Base-by-base conservation (phyloP, 2,329 filamentous ascomycete genomes). In the Curvularia lunata region DNA sequence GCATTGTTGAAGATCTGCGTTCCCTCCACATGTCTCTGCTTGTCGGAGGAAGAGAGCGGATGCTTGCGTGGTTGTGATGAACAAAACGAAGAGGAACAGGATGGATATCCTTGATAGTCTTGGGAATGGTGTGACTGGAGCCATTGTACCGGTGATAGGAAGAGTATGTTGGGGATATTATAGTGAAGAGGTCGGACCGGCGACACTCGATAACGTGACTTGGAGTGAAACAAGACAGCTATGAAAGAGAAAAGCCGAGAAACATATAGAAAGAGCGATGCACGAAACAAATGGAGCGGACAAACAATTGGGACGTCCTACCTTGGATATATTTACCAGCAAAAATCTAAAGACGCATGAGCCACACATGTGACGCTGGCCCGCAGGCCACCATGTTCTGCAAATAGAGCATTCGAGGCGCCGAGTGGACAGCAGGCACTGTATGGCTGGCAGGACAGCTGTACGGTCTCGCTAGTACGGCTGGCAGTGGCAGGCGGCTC, bases 1-100 rank as follows among this genome's bases (percentile, higher is more conserved):
- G 71, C 89, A 91, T 63, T 81, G 80, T 18, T 77, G 73, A 54
- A 85, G 73, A 16, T 60, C 82, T 49, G 73, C 65, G 16, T 80
- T 69, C 34, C 83, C 80, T 38, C 82, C 77, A 75, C 88, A 90
- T 37, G 80, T 82, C 40, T 61, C 48, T 51, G 67, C 63, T 61
- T 75, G 69, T 37, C 73, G 68, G 16, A 58, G 49, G 32, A 76
- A 68, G 53, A 78, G 68, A 46, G 61, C 58, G 1, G 70, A 68
- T 45, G 72, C 68, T 23, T 70, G 66, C 46, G 65, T 56, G 42
- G 68, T 54, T 41, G 67, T 50, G 54, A 74, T 59, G 38, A 64
- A 56, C 19, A 71, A 62, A 2, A 70, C 65, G 45, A 75, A 54
- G 32, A 77, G 63, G 56, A 70, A 70, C 45, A 77, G 38, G 28